Evolutionary conservation across 345 rosid species (phyloP).

Genomic region (Combretum micranthum): DNA sequence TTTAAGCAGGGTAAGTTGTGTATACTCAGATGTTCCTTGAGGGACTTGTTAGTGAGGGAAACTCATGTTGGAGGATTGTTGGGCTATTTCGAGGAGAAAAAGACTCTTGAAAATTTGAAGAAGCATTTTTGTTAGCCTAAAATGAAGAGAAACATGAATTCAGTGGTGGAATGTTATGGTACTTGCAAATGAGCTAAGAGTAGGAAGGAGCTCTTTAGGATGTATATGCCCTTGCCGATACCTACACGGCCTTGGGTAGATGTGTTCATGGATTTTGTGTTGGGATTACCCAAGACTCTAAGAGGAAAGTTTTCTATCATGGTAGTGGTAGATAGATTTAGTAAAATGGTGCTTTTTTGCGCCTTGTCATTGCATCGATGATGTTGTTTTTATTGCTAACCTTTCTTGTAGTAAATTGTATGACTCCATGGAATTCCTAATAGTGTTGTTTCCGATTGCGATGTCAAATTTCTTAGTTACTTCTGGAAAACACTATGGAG

Average conservation of each 20-base stretch:
- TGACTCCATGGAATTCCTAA: neutral
- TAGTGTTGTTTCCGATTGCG: neutral
- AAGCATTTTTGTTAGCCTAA: neutral
- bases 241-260: neutral
- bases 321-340: neutral
- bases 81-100: too few species aligned
- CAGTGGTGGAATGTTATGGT: neutral
- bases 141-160: neutral
- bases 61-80: constrained; percentile 1
- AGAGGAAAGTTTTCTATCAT: neutral
- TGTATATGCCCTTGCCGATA: neutral
- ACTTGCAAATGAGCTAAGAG: neutral
- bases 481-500: neutral
- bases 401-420: neutral
- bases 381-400: neutral
- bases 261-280: neutral
- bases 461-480: neutral
- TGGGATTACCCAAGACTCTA: neutral
- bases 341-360: neutral
- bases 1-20: neutral
- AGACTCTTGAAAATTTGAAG: too few species aligned
- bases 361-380: neutral
- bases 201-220: neutral
- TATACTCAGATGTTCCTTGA: neutral
- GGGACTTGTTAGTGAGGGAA: neutral